Conservation (phyloP, 1,139 yeast genomes). For the Geotrichum carabidarum region DNA sequence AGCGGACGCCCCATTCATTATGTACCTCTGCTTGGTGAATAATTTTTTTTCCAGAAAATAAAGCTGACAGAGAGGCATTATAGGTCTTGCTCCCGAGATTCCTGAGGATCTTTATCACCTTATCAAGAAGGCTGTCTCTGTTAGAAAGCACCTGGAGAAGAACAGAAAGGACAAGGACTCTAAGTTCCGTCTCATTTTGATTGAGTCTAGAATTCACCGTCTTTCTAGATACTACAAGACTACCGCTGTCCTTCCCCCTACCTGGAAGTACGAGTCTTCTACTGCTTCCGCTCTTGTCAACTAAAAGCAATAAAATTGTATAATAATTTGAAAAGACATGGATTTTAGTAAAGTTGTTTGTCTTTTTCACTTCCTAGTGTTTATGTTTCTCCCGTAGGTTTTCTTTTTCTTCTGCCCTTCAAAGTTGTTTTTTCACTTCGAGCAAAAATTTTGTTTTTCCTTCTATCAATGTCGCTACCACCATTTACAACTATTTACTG, state of each 20-base stretch:
- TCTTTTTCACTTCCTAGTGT: background rate
- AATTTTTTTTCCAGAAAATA: background rate
- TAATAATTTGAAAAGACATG: slow-evolving; percentile 3
- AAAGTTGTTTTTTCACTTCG: background rate
- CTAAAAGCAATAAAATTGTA: slow-evolving; percentile 40
- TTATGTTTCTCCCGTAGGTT: too few relatives aligned
- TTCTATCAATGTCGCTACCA: slow-evolving; percentile 16
- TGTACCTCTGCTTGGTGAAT: slow-evolving; percentile 40
- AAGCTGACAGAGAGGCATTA: slow-evolving; percentile 38
- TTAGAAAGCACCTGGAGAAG: slow-evolving; percentile 99
- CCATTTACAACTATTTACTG: slow-evolving; percentile 17
- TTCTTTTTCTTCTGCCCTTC: too few relatives aligned
- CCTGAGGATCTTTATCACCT: slow-evolving; percentile 99
- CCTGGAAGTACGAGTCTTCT: slow-evolving; percentile 99
- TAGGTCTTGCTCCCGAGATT: slow-evolving; percentile 90
- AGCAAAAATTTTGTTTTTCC: background rate
- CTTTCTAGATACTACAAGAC: slow-evolving; percentile 99
- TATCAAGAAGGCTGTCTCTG: slow-evolving; percentile 98
- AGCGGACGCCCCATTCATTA: background rate
- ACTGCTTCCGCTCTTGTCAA: slow-evolving; percentile 99
- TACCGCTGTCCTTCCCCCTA: slow-evolving; percentile 97
- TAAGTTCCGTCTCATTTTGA: slow-evolving; percentile 98
- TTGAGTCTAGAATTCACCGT: slow-evolving; percentile 99
- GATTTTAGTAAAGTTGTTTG: background rate
- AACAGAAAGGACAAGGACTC: slow-evolving; percentile 99